Conservation (phyloP, 2,329 filamentous ascomycete species). For the Colletotrichum sp. region DNA sequence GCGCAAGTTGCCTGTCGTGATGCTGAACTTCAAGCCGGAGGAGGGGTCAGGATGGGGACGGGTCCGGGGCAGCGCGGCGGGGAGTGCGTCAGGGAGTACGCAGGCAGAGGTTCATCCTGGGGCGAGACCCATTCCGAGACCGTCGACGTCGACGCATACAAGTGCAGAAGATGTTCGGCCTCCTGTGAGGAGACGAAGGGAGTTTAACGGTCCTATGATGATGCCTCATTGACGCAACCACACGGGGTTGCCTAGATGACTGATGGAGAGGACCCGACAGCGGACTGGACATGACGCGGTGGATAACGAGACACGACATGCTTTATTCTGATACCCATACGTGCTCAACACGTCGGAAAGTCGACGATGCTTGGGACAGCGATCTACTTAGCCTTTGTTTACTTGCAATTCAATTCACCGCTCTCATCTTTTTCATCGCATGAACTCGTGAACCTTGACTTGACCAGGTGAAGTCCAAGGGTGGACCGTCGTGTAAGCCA, state of each 20-base stretch:
- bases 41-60: neutral
- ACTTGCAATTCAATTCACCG: neutral
- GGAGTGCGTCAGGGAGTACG: neutral
- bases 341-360: neutral
- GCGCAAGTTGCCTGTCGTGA: neutral
- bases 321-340: neutral
- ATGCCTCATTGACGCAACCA: neutral
- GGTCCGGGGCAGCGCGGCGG: neutral
- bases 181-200: neutral
- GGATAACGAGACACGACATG: neutral
- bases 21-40: neutral
- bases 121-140: neutral
- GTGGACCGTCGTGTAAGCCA: neutral
- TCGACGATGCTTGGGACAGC: neutral
- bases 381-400: neutral
- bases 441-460: neutral
- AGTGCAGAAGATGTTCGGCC: neutral
- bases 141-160: neutral
- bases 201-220: slow-evolving; percentile 10
- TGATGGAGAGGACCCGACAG: neutral
- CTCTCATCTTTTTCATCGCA: neutral
- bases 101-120: neutral
- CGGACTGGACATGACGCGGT: neutral
- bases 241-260: neutral
- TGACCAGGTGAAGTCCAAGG: neutral